Evolutionary conservation across 768 basidiomycete genomes (phyloP).

Genomic region (Mycena metata): DNA sequence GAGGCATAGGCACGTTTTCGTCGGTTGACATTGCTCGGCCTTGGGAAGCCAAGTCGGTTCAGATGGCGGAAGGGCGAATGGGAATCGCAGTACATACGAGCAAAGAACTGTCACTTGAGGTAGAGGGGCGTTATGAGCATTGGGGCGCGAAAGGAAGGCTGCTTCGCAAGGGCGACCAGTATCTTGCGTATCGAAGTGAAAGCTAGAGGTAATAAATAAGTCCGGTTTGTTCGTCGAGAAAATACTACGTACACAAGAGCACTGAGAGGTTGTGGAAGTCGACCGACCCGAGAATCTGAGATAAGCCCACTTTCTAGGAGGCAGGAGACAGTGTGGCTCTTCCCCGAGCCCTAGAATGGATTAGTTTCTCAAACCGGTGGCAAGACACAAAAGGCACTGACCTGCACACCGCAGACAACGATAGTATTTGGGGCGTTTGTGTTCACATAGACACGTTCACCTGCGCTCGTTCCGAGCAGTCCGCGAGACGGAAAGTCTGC

Average conservation of each 20-base stretch:
- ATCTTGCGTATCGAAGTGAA: conserved; percentile 31
- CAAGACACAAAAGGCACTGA: conserved; percentile 20
- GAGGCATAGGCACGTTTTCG: conserved; percentile 30
- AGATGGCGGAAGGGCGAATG: background rate
- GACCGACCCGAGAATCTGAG: conserved; percentile 51
- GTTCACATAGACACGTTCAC: conserved; percentile 62
- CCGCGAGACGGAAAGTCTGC: conserved; percentile 36
- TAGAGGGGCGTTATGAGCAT: conserved; percentile 1
- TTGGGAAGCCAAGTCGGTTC: conserved; percentile 1
- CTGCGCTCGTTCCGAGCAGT: conserved; percentile 42
- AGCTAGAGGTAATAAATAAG: conserved; percentile 24
- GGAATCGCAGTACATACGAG: conserved; percentile 22
- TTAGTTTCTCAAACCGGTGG: background rate
- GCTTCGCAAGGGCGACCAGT: conserved; percentile 34
- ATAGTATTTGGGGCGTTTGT: conserved; percentile 68
- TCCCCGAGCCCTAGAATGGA: conserved; percentile 63
- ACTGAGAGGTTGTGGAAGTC: conserved; percentile 56
- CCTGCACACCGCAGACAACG: conserved; percentile 66
- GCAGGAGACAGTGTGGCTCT: conserved; percentile 67
- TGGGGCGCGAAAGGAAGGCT: conserved; percentile 25
- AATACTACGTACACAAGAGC: conserved; percentile 53
- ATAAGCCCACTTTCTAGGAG: conserved; percentile 66
- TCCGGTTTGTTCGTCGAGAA: background rate
- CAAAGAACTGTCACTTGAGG: conserved; percentile 36
- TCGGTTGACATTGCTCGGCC: conserved; percentile 32